Base-by-base conservation (phyloP, 768 basidiomycete species). In the Chiua virens region DNA sequence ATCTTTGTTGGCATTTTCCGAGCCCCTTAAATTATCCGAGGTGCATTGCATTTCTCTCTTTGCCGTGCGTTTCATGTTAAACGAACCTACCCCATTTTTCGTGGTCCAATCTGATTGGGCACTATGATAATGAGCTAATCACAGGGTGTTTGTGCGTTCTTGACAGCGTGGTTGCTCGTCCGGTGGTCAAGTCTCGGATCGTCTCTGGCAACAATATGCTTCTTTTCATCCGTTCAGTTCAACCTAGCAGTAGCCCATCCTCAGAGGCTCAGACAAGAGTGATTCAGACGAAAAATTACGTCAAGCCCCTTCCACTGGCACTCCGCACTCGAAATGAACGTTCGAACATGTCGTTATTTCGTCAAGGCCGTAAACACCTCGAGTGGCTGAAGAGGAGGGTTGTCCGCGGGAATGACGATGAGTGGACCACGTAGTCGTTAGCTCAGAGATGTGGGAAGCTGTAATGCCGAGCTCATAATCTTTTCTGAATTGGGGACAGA, bases 171-270 rank as follows among this genome's bases (percentile, higher is more conserved):
- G 77, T 81, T 21, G 80, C 78, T 48, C 77, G 79, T 49, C 82
- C 82, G 21, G 76, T 80, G 60, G 79, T 83, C 50, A 80, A 77
- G 62, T 80, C 79, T 36, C 73, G 75, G 55, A 73, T 76, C n/a
- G 66, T 72, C 45, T 62, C 75, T 47, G 80, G 82, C 44, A 82
- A 81, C 68, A 82, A 79, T 67, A 81, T 83, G 79, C 83, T 83
- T 45, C 68, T 85, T 55, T 71, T 75, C 54, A 69, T 81, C 56
- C 73, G 73, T 30, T 71, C 68, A 18, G 56, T 68, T 25, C 59
- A 44, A 45, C 27, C 35, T 42, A 58, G 42, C 54, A 42, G 45
- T 25, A 54, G 34, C 36, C 40, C 35, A 43, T 42, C 50, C 45
- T 41, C 49, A 52, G 50, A 39, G 45, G 53, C 45, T 41, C 49